Percentiles rank a stretch among this genome's conserved stretches.
phyloP scores from a whole-genome alignment of 495 filamentous ascomycete genomes.

The Pyrenula massariospora region DNA sequence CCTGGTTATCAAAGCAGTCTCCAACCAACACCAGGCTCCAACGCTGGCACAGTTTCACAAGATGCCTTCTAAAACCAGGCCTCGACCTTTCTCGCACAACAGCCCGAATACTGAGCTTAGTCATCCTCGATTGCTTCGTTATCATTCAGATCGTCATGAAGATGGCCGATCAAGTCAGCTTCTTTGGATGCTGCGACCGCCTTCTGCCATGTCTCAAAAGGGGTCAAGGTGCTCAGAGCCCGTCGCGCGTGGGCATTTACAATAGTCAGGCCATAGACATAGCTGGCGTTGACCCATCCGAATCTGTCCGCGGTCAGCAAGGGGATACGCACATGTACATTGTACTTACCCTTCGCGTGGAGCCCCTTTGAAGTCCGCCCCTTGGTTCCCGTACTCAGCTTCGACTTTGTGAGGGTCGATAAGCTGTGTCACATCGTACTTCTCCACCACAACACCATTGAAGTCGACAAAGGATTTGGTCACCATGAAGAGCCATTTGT shows the following conservation, averaged over 20 bases:
- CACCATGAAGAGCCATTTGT: conserved; percentile 96
- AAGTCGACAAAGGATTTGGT: conserved; percentile 95
- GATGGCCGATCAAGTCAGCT: background rate
- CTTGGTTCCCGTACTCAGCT: conserved; percentile 97
- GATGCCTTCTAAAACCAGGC: too few relatives aligned
- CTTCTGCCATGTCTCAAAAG: conserved; percentile 57
- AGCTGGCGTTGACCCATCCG: conserved; percentile 97
- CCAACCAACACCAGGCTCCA: too few relatives aligned
- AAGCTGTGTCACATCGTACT: conserved; percentile 88
- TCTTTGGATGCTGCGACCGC: background rate
- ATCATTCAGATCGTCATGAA: background rate
- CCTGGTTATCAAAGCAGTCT: too few relatives aligned
- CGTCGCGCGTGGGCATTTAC: conserved; percentile 75
- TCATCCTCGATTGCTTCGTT: background rate
- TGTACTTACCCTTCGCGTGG: conserved; percentile 81
- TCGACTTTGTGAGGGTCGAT: conserved; percentile 85
- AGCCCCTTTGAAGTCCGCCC: conserved; percentile 83
- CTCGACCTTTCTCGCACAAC: too few relatives aligned
- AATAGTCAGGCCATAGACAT: conserved; percentile 77
- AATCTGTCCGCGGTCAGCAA: too few relatives aligned
- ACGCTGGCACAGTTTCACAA: too few relatives aligned
- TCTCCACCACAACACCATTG: conserved; percentile 95
- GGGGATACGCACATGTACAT: too few relatives aligned
- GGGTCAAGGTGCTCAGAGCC: conserved; percentile 71
- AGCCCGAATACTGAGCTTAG: too few relatives aligned